phyloP scores from a whole-genome alignment of 768 basidiomycete genomes.

The Tylopilus intermedius region DNA sequence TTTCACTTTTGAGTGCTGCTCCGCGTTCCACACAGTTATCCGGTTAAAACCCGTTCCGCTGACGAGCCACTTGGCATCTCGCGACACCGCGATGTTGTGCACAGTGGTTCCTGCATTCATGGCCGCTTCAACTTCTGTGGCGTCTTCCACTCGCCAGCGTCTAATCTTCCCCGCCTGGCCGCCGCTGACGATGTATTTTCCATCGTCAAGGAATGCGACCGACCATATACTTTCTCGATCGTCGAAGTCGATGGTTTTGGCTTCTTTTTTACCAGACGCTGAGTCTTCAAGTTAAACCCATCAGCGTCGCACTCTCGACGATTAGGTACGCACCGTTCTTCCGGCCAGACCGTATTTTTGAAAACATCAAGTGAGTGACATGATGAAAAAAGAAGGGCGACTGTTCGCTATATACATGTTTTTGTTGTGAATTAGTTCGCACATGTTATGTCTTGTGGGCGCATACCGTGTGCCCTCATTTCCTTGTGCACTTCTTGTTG shows the following conservation, averaged over 20 bases:
- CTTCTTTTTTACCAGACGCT: not conserved
- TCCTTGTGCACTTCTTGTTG: too few relatives aligned
- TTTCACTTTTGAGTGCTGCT: not conserved
- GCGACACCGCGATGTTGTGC: not conserved
- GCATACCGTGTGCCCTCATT: too few relatives aligned
- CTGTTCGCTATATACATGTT: not conserved
- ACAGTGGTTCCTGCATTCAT: not conserved
- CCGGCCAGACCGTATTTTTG: not conserved
- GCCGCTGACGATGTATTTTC: not conserved
- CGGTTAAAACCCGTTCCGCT: not conserved
- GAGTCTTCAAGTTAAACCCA: not conserved
- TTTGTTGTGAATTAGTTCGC: not conserved
- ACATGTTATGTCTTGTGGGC: too few relatives aligned
- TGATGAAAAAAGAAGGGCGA: not conserved
- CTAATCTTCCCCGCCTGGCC: not conserved
- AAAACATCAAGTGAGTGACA: not conserved
- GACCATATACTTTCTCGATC: not conserved
- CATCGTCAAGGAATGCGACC: not conserved
- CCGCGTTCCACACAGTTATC: not conserved
- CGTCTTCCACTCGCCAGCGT: constrained; percentile 5
- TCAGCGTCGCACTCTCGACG: not conserved
- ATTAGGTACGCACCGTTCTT: not conserved
- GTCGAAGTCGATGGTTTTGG: not conserved
- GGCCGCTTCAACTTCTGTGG: not conserved
- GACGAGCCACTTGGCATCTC: constrained; percentile 4